Conservation (phyloP, 2,329 filamentous ascomycete genomes). For the Cladorrhinum sp. region DNA sequence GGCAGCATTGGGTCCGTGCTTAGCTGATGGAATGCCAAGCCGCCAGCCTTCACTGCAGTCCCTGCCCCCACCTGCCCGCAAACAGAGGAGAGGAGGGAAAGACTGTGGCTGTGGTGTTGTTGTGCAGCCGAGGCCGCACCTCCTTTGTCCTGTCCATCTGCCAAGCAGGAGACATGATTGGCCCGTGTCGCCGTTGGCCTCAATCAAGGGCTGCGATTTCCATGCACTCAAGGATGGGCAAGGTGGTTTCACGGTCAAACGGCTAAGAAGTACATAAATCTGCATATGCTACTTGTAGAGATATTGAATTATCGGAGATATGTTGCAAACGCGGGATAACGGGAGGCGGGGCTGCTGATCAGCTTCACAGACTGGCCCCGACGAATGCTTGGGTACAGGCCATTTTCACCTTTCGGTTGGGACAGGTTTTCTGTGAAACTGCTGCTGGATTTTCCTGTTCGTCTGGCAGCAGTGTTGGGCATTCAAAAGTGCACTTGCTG, state of each 20-base stretch:
- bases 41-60: background rate
- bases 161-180: background rate
- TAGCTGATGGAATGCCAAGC: constrained; percentile 8
- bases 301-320: background rate
- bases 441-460: background rate
- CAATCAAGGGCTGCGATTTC: background rate
- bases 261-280: background rate
- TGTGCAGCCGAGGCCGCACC: background rate
- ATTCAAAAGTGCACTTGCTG: background rate
- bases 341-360: background rate
- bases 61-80: background rate
- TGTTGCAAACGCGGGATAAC: background rate
- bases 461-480: background rate
- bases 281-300: background rate
- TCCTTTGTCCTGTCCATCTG: background rate
- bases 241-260: background rate
- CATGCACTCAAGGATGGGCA: background rate
- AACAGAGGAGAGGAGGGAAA: background rate
- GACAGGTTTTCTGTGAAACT: background rate
- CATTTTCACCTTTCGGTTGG: background rate
- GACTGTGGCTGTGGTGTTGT: background rate
- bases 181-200: background rate
- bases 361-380: background rate
- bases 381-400: background rate
- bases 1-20: background rate